A percentile compares a stretch with the other conserved stretches of the same genome.
Conservation (phyloP, 257 asterid genomes). For the Penstemon newberryi region DNA sequence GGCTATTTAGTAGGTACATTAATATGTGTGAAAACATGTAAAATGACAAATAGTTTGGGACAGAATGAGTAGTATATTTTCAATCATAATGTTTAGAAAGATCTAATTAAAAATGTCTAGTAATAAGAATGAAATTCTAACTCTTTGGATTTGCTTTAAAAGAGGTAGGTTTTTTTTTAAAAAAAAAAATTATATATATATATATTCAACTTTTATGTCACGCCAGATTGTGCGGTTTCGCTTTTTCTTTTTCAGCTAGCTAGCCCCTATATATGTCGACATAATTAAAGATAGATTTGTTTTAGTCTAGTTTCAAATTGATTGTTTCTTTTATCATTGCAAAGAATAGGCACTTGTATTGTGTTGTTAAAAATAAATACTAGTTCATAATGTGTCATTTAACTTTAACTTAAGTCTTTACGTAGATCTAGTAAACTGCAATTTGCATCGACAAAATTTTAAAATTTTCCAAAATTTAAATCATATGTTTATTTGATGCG, state of each 20-base stretch:
- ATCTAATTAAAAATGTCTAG: too few relatives aligned
- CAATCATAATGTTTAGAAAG: too few relatives aligned
- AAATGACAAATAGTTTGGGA: too few relatives aligned
- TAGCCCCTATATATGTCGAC: not conserved
- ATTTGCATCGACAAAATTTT: too few relatives aligned
- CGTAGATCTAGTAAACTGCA: too few relatives aligned
- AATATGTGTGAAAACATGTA: too few relatives aligned
- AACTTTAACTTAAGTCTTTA: not conserved
- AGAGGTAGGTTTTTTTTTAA: not conserved
- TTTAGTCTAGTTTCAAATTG: slow-evolving; percentile 25
- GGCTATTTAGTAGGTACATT: too few relatives aligned
- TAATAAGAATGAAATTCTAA: not conserved
- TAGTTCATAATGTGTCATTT: slow-evolving; percentile 26
- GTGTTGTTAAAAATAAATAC: slow-evolving; percentile 3
- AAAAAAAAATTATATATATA: too few relatives aligned
- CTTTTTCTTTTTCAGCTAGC: not conserved
- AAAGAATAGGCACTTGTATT: slow-evolving; percentile 29
- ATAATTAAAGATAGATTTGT: slow-evolving; percentile 26
- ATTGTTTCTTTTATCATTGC: not conserved
- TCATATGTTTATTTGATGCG: too few relatives aligned
- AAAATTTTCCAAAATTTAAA: too few relatives aligned
- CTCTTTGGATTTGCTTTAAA: not conserved
- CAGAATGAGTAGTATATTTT: too few relatives aligned
- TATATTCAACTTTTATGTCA: not conserved
- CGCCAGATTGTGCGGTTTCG: not conserved